Conservation (phyloP, 2,329 filamentous ascomycete genomes). For the Lachnellula suecica region DNA sequence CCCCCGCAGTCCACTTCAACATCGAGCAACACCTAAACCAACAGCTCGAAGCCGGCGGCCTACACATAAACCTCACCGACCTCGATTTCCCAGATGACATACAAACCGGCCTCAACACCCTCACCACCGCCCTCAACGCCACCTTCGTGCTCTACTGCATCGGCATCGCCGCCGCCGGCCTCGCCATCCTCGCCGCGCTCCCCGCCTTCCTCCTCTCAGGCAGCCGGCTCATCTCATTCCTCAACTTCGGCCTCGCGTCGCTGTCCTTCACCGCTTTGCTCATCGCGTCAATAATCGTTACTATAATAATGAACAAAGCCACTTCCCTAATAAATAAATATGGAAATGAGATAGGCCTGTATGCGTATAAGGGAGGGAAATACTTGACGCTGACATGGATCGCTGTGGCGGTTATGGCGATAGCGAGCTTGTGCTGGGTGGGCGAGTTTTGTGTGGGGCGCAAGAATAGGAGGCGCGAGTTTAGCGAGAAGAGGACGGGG, state of each 20-base stretch:
- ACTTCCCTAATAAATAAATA: constrained; percentile 44
- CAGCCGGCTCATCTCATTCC: constrained; percentile 44
- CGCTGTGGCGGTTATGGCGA: constrained; percentile 46
- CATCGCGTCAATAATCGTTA: constrained; percentile 73
- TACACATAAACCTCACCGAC: constrained; percentile 46
- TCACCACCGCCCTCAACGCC: constrained; percentile 48
- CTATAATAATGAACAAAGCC: constrained; percentile 57
- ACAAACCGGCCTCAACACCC: constrained; percentile 48
- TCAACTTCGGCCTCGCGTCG: constrained; percentile 48
- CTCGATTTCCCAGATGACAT: constrained; percentile 58
- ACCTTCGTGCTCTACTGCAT: constrained; percentile 61
- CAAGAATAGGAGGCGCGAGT: constrained; percentile 21
- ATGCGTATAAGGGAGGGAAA: constrained; percentile 45
- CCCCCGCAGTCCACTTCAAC: constrained; percentile 47
- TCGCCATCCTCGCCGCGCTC: constrained; percentile 47
- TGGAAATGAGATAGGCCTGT: constrained; percentile 31
- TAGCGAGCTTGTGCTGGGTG: constrained; percentile 29
- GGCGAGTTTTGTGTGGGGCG: constrained; percentile 28
- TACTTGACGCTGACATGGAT: constrained; percentile 62
- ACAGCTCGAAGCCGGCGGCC: constrained; percentile 42
- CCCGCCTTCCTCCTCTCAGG: constrained; percentile 41
- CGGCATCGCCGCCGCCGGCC: constrained; percentile 50
- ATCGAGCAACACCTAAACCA: constrained; percentile 48
- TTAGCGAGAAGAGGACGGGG: constrained; percentile 24
- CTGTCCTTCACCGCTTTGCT: constrained; percentile 56